Base-by-base conservation (phyloP, 169 alveolate genomes). In the Plasmodium yoelii region DNA sequence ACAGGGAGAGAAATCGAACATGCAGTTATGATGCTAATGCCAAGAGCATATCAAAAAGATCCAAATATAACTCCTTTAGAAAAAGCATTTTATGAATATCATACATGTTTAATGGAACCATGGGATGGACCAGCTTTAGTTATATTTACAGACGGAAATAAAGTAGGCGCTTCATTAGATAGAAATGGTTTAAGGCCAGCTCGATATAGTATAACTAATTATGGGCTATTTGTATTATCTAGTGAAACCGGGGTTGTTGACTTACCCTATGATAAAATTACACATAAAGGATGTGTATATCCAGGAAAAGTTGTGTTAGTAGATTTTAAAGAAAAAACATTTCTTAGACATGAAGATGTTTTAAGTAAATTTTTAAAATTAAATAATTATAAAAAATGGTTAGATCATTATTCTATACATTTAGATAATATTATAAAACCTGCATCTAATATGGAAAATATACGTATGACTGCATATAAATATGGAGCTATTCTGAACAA, bases 51-150 rank as follows among this genome's bases (percentile, higher is more conserved):
- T 86, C 91, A 86, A 47, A 86, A 86, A 56, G 91, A 86, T 34
- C 89, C 88, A 47, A 82, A 88, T 69, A 68, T 73, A 69, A 68
- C 61, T 8, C 91, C 91, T 13, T 49, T 69, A 26, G 91, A 86
- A 86, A 86, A 47, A 55, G 91, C 91, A 28, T 87, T 89, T 70
- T 73, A 77, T 61, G 89, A 88, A 92, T 87, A 88, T 74, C 95
- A 91, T 60, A 92, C 96, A 7, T 91, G 94, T 19, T n/a, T 89
- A 47, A 92, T 92, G 92, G 96, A 93, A 72, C 96, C 96, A 18
- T 93, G 96, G 96, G 96, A 93, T 71, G 96, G 96, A 22, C 96
- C 96, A 5, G 96, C 96, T 6, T 68, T 92, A 65, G 86, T 93
- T 6, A 87, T 88, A 67, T 93, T 92, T 84, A 93, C 96, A 5